phyloP scores from a whole-genome alignment of 441 rosid species.

The Francoa sonchifolia region DNA sequence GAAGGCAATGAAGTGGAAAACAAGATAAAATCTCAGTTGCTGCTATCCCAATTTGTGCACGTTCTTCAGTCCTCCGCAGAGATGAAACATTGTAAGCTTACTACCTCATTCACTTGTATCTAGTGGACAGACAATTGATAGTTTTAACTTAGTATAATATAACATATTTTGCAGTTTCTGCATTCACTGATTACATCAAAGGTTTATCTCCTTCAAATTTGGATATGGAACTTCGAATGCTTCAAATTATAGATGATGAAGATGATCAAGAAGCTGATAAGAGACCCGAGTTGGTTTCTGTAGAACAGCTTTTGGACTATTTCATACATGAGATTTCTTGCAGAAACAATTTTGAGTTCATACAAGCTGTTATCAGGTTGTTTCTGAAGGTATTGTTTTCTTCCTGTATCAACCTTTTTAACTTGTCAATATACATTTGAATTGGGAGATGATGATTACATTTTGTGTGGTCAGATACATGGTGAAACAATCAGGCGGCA shows the following conservation, averaged over 20 bases:
- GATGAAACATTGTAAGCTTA: conserved; percentile 44
- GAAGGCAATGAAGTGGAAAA: conserved; percentile 25
- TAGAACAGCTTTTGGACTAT: conserved; percentile 65
- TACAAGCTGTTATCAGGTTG: conserved; percentile 71
- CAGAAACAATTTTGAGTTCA: conserved; percentile 78
- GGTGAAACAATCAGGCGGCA: conserved; percentile 75
- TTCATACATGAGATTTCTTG: conserved; percentile 54
- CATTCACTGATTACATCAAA: conserved; percentile 67
- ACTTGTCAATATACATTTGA: no score
- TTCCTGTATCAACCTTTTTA: no score
- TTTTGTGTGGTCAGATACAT: conserved; percentile 45
- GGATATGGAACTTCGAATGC: conserved; percentile 83
- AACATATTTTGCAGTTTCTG: conserved; percentile 43
- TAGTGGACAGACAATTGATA: no score
- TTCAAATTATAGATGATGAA: conserved; percentile 77
- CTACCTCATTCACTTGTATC: conserved; percentile 5
- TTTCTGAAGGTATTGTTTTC: conserved; percentile 67
- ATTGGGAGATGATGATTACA: no score
- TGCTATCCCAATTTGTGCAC: conserved; percentile 40
- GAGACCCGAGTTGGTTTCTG: conserved; percentile 48
- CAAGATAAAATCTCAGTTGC: conserved; percentile 22
- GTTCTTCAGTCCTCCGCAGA: conserved; percentile 51
- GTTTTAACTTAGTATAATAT: conserved; percentile 14
- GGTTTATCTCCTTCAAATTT: conserved; percentile 80
- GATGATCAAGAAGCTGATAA: conserved; percentile 43